These are phyloP conservation scores for Phellopilus nigrolimitatus DNA, from an alignment of 1,284 basidiomycete species.

Conservation along the genomic window DNA sequence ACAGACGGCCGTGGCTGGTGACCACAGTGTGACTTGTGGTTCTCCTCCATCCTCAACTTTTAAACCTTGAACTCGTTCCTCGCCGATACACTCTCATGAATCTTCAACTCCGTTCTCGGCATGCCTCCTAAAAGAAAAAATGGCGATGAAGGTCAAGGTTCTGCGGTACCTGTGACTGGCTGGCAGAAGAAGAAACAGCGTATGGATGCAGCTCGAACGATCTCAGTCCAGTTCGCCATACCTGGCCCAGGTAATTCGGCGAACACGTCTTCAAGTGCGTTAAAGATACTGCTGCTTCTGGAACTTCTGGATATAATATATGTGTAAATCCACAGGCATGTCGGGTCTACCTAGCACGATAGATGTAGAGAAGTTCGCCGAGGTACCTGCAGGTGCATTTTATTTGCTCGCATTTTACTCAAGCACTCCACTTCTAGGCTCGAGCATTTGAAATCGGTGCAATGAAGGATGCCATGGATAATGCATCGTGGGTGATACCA, in stretches of 20 bases:
- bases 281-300: not conserved
- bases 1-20: no score
- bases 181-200: constrained; percentile 67
- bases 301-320: no score
- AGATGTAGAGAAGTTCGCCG: constrained; percentile 83
- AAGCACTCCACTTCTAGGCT: constrained; percentile 43
- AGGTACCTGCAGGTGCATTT: constrained; percentile 42
- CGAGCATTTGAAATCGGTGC: constrained; percentile 84
- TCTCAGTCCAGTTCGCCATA: constrained; percentile 49
- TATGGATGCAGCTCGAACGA: constrained; percentile 57
- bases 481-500: constrained; percentile 52
- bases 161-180: constrained; percentile 32
- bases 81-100: no score
- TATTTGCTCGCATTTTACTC: not conserved
- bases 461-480: constrained; percentile 81
- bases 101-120: constrained; percentile 1
- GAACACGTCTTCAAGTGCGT: not conserved
- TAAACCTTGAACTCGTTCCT: no score
- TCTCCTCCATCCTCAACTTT: no score
- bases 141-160: constrained; percentile 21
- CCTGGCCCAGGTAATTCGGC: constrained; percentile 14
- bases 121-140: constrained; percentile 54
- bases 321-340: constrained; percentile 37
- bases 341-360: constrained; percentile 66
- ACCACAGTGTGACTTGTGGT: constrained; percentile 3